Conservation (phyloP, 2,329 filamentous ascomycete genomes). For the Trichoderma simmonsii region DNA sequence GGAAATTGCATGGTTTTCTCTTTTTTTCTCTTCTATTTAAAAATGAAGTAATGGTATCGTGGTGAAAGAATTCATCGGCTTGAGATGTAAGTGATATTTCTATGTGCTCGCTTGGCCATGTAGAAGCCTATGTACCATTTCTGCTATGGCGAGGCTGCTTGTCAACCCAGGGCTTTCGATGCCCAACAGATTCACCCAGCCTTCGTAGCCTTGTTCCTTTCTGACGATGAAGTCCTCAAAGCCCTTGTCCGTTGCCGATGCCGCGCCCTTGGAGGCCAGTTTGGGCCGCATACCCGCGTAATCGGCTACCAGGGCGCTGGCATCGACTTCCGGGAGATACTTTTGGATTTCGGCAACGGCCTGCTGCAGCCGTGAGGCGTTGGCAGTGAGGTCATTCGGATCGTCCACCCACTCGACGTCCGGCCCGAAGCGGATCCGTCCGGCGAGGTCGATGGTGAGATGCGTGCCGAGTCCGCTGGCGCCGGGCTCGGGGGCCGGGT, state of each 20-base stretch:
- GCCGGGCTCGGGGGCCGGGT: conserved; percentile 80
- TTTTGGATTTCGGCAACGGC: conserved; percentile 72
- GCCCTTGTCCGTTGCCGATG: conserved; percentile 55
- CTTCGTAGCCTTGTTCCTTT: conserved; percentile 71
- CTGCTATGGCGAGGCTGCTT: conserved; percentile 78
- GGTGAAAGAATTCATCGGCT: background rate
- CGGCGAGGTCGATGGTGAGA: conserved; percentile 82
- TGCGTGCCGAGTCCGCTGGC: conserved; percentile 87
- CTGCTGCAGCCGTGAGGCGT: conserved; percentile 56
- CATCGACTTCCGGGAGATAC: conserved; percentile 75
- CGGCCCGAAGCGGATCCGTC: conserved; percentile 84
- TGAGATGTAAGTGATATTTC: background rate
- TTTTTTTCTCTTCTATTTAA: background rate
- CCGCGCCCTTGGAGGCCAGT: conserved; percentile 58
- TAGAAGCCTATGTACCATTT: conserved; percentile 60
- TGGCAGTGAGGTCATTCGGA: conserved; percentile 68
- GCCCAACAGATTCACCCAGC: conserved; percentile 85
- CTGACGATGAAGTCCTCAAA: conserved; percentile 84
- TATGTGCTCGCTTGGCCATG: conserved; percentile 34
- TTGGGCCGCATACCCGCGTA: conserved; percentile 94
- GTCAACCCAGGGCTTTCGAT: conserved; percentile 94
- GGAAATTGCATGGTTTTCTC: conserved; percentile 2
- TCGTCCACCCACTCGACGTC: conserved; percentile 89
- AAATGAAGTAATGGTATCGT: background rate
- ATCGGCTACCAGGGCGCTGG: conserved; percentile 65